Base-by-base conservation (phyloP, 805 yeast species). In the Spathaspora arborariae region DNA sequence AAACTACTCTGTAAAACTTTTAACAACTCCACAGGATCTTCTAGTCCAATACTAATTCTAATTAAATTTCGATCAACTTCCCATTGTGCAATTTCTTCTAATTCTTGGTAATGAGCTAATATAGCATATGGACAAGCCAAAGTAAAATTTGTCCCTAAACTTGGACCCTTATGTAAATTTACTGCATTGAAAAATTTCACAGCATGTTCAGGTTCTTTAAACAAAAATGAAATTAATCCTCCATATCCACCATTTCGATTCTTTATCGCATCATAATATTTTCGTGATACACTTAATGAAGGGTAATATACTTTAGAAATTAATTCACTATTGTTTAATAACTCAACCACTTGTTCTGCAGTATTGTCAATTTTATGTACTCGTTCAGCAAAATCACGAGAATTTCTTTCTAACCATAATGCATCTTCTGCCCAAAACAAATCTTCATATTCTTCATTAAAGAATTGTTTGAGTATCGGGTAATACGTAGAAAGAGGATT, bases 371-470 rank as follows among this genome's bases (percentile, higher is more conserved):
- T 76, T 64, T 67, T 72, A 38, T 59, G 51, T 3, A 81, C 84
- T 57, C 97, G 75, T 19, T 68, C 68, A 26, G 78, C 81, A 60
- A 88, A 91, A 65, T 94, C 97, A 50, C 98, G 79, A 4, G 96
- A 88, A 70, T 94, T 94, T 60, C 97, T 77, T 65, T 94, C 99
- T 58, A 94, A 67, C 59, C 85, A 84, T 45, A 94, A 80, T 1
- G 96, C 96, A 67, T 94, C 99, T 66, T 92, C 96, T 26, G 84
- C 88, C 97, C 97, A 94, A 54, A 88, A 76, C 5, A 75, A 65
- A 57, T 92, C 97, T 52, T 76, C 83, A 61, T 78, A 88, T 40
- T 75, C 74, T 7, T 72, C 68, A 46, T 75, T 57, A 54, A 82
- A 71, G 54, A 75, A 75, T 35, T 62, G 47, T 58, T 82, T 82